Base-by-base conservation (phyloP, 441 rosid genomes). In the Eutrema salsugineum region DNA sequence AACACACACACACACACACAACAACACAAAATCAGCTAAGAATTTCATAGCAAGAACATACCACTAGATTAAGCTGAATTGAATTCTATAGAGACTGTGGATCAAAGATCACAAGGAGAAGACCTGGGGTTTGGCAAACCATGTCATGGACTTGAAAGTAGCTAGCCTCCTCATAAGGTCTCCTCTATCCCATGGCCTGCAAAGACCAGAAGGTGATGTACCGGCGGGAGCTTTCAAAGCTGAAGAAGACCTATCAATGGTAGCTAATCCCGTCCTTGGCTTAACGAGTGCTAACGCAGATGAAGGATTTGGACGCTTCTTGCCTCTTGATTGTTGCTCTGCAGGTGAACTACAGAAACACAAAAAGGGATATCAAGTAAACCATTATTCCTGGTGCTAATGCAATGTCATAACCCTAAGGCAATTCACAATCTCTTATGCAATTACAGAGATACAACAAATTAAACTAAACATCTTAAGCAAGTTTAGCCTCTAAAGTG, bases 41-140 rank as follows among this genome's bases (percentile, higher is more conserved):
- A 46, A 19, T 44, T 9, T 9, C 51, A 54, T 16, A 50, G 39
- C 30, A 51, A 61, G 5, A 6, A 16, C 10, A 19, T 22, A 22
- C 3, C 27, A 24, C 27, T 2, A 12, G 11, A 47, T 42, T 0
- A n/a, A 35, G 3, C 8, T 14, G 33, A 55, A 15, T 12, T 19
- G 42, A 55, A 28, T 33, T 5, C n/a, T 24, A 43, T 1, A 39
- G 33, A 5, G 6, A 30, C 6, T 6, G 14, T 5, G 2, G 27
- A 20, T 6, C 8, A 53, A 54, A 67, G 32, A 30, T 16, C n/a
- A 38, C 14, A 68, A 68, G 32, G 12, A 62, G 63, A 46, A 56
- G 66, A 92, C 99, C 97, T 90, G 83, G 48, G 97, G 98, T 71
- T 90, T 92, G 20, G 97, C 97, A 62, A 95, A 90, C 96, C 99